Evolutionary conservation across 2,329 filamentous ascomycete species (phyloP).

Genomic region (Alternaria incomplexa): DNA sequence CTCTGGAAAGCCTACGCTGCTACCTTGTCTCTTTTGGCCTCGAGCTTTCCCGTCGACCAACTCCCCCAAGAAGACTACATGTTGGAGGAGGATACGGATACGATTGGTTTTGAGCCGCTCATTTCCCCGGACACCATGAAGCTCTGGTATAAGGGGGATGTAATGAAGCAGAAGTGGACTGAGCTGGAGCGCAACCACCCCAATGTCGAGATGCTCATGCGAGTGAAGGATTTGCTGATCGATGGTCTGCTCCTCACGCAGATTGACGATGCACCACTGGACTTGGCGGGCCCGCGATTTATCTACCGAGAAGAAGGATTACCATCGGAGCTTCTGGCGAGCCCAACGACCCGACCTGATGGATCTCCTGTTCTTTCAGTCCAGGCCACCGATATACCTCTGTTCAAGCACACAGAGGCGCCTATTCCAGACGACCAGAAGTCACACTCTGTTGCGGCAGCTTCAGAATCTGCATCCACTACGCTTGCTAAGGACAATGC

Average conservation of each 20-base stretch:
- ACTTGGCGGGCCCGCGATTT: constrained; percentile 58
- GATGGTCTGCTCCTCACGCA: constrained; percentile 66
- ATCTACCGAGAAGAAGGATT: constrained; percentile 61
- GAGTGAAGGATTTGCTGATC: constrained; percentile 67
- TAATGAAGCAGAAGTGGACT: constrained; percentile 59
- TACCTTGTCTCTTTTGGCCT: constrained; percentile 64
- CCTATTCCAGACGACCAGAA: constrained; percentile 45
- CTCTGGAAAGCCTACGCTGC: constrained; percentile 72
- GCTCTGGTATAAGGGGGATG: constrained; percentile 58
- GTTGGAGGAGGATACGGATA: constrained; percentile 71
- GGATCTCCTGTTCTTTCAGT: constrained; percentile 48
- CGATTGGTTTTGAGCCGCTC: constrained; percentile 69
- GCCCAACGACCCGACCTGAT: constrained; percentile 49
- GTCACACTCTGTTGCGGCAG: constrained; percentile 41
- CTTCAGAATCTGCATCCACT: constrained; percentile 58
- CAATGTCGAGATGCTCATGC: constrained; percentile 70
- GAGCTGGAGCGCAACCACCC: constrained; percentile 63
- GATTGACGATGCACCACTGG: constrained; percentile 56
- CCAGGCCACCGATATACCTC: constrained; percentile 48
- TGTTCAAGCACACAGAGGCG: constrained; percentile 31
- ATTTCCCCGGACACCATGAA: constrained; percentile 57
- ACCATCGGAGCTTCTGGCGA: constrained; percentile 57
- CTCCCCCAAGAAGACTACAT: constrained; percentile 66
- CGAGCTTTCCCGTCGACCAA: constrained; percentile 63
- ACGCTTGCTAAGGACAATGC: constrained; percentile 53